phyloP scores from a whole-genome alignment of 2,329 filamentous ascomycete species.

The Penicillium hesseltinei region DNA sequence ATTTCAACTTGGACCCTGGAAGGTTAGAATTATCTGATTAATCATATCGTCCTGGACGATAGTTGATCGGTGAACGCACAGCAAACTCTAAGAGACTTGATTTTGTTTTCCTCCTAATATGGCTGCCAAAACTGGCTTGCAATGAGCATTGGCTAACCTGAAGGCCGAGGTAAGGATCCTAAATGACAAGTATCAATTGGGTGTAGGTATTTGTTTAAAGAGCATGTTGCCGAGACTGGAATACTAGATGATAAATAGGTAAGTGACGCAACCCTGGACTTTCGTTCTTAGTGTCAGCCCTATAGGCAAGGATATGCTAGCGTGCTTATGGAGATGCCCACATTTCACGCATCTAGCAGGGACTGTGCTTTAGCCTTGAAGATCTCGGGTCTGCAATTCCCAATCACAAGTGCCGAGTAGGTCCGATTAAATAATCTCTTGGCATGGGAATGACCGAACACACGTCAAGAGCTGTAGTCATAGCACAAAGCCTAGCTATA shows the following conservation, averaged over 20 bases:
- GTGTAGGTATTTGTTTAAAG: neutral
- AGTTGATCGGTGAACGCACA: neutral
- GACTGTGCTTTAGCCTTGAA: constrained; percentile 1
- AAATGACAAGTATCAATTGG: neutral
- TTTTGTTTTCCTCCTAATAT: neutral
- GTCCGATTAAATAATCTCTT: neutral
- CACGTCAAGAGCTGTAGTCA: neutral
- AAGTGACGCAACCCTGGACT: constrained; percentile 11
- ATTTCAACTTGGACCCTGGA: neutral
- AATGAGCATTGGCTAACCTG: neutral
- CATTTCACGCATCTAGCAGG: neutral
- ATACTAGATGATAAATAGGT: neutral
- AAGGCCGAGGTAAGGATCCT: no score
- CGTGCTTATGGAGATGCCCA: constrained; percentile 5
- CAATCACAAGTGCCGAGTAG: neutral
- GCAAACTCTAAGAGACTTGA: neutral
- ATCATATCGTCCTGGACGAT: neutral
- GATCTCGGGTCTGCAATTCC: neutral
- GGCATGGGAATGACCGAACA: neutral
- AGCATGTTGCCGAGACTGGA: neutral
- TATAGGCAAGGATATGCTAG: constrained; percentile 16
- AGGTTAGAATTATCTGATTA: neutral
- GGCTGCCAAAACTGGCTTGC: neutral
- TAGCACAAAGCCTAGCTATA: neutral
- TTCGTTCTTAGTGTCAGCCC: constrained; percentile 19